A percentile compares a stretch with the other conserved stretches of the same genome.
Conservation (phyloP, 116 monocot species). For the Trichopus zeylanicus region DNA sequence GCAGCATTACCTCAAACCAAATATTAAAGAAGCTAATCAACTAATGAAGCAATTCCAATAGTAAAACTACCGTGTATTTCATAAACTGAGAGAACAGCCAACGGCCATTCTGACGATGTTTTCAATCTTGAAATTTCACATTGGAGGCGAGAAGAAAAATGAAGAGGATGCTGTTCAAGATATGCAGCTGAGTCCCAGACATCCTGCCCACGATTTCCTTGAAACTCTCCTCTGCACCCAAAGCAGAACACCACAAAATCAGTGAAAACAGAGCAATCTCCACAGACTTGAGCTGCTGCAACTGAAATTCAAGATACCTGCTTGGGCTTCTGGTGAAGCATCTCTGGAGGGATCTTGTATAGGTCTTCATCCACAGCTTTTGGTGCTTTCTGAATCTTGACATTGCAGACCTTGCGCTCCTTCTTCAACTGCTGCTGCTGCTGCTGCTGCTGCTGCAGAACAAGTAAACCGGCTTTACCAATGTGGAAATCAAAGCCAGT, state of each 20-base stretch:
- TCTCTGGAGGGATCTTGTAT: conserved; percentile 37
- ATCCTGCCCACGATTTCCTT: conserved; percentile 24
- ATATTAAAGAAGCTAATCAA: too few species aligned
- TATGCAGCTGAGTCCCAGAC: conserved; percentile 26
- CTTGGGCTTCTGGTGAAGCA: conserved; percentile 24
- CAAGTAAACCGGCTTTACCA: too few species aligned
- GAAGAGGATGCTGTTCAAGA: too few species aligned
- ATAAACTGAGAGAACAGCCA: too few species aligned
- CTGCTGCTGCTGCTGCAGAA: neutral
- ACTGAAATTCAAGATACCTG: conserved; percentile 7
- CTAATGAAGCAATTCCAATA: too few species aligned
- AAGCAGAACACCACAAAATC: neutral
- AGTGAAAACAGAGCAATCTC: neutral
- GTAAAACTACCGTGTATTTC: too few species aligned
- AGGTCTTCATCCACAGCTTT: conserved; percentile 33
- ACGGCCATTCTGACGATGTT: too few species aligned
- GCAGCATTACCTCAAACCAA: too few species aligned
- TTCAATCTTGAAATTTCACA: too few species aligned
- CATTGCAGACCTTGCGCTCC: conserved; percentile 6
- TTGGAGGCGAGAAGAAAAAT: too few species aligned
- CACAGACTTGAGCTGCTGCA: neutral
- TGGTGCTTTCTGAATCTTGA: neutral
- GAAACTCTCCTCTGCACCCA: conserved; percentile 16
- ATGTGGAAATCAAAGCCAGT: neutral
- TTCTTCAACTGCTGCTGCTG: conserved; percentile 6